Conservation (phyloP, 1,284 basidiomycete species). For the Tetrapyrgos nigripes region DNA sequence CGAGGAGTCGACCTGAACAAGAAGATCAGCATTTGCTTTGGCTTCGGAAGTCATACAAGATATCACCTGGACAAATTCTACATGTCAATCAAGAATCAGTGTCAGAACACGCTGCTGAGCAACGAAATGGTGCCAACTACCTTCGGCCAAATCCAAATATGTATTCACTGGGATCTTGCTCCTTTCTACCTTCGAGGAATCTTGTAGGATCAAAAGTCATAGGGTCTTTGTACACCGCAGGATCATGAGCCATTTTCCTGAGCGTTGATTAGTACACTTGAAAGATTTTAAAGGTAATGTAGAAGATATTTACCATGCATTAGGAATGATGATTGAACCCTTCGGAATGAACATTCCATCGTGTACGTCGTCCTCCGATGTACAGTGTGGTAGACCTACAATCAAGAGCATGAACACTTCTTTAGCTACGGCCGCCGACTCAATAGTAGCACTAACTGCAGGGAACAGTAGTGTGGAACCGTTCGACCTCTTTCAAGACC, state of each 20-base stretch:
- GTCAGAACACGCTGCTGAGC: no score
- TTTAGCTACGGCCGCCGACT: no score
- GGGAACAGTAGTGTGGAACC: background rate
- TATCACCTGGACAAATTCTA: background rate
- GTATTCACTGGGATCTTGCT: background rate
- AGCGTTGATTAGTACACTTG: background rate
- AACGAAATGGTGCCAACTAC: background rate
- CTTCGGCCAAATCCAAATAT: slow-evolving; percentile 12
- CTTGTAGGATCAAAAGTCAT: slow-evolving; percentile 1
- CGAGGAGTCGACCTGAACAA: background rate
- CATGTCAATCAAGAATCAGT: background rate
- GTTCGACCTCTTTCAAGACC: background rate
- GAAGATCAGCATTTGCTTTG: background rate
- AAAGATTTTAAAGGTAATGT: background rate
- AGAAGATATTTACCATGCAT: slow-evolving; percentile 3
- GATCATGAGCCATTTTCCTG: slow-evolving; percentile 6
- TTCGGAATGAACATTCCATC: slow-evolving; percentile 10
- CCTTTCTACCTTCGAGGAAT: background rate
- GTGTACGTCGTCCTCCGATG: slow-evolving; percentile 10
- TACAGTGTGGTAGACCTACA: slow-evolving; percentile 2
- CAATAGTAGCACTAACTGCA: background rate
- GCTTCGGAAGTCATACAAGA: no score
- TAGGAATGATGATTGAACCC: slow-evolving; percentile 8
- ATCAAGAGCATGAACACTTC: background rate
- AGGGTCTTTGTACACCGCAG: slow-evolving; percentile 2